phyloP scores from a whole-genome alignment of 208 protist genomes.

The Trypanosoma melophagium region DNA sequence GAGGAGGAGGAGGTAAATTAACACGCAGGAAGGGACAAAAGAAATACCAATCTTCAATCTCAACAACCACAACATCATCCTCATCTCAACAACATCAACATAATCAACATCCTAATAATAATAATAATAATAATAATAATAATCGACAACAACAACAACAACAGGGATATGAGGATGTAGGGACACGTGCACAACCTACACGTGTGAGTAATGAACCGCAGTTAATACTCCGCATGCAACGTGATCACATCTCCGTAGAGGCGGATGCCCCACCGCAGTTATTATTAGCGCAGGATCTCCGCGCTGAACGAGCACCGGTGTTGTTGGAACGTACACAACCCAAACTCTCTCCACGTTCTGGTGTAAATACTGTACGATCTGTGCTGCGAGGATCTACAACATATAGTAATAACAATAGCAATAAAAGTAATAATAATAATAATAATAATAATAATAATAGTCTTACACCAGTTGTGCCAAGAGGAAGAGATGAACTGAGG shows the following conservation, averaged over 20 bases:
- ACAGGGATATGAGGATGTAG: background rate
- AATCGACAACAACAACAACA: background rate
- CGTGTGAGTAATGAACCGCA: background rate
- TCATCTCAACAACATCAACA: background rate
- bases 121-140: background rate
- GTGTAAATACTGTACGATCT: background rate
- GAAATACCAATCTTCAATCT: no score
- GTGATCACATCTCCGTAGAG: background rate
- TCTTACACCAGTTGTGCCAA: no score
- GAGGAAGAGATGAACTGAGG: background rate
- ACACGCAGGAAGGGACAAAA: no score
- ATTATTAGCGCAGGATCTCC: constrained; percentile 9
- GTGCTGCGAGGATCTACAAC: background rate
- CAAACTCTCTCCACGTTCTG: background rate
- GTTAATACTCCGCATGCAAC: background rate
- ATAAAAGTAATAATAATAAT: constrained; percentile 3
- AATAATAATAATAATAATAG: background rate
- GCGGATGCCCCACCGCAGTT: constrained; percentile 6
- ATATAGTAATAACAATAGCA: background rate
- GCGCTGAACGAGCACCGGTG: background rate
- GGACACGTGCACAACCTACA: background rate
- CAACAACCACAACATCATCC: no score
- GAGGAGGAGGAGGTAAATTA: no score
- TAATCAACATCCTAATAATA: background rate
- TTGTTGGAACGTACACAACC: background rate